A percentile compares a stretch with the other conserved stretches of the same genome.
These are phyloP conservation scores for Odonthalia washingtoniensis DNA, from an alignment of 31 red algal species.

Conservation along the genomic window DNA sequence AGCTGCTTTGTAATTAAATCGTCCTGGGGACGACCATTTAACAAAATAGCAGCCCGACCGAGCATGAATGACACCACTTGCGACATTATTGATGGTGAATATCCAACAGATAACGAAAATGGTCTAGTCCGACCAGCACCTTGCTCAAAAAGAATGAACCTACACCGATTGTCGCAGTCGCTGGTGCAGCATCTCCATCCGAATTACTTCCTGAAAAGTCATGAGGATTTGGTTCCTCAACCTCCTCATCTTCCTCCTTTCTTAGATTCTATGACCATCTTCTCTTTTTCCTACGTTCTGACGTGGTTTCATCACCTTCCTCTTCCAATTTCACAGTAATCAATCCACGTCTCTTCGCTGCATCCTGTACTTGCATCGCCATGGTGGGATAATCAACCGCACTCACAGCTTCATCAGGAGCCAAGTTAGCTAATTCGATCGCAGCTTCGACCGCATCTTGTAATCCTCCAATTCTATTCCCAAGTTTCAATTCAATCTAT, in stretches of 20 bases:
- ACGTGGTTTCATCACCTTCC: conserved; percentile 67
- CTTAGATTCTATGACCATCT: conserved; percentile 30
- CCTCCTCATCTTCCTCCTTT: conserved; percentile 25
- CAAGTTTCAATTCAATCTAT: conserved; percentile 68
- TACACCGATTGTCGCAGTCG: background rate
- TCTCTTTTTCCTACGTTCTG: conserved; percentile 41
- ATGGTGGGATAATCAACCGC: conserved; percentile 63
- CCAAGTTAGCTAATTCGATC: conserved; percentile 50
- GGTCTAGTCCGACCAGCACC: conserved; percentile 10
- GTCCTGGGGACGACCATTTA: background rate
- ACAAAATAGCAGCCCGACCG: background rate
- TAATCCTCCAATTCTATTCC: conserved; percentile 88
- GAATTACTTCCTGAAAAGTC: background rate
- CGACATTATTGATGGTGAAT: too few relatives aligned
- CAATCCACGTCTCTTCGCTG: conserved; percentile 49
- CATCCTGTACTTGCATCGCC: conserved; percentile 62
- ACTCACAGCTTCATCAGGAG: conserved; percentile 43
- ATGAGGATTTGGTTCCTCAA: conserved; percentile 32
- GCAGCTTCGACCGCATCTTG: conserved; percentile 73
- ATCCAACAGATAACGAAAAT: background rate
- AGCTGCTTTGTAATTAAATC: background rate
- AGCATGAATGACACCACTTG: background rate
- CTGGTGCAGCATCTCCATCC: background rate
- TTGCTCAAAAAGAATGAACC: background rate
- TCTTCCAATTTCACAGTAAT: conserved; percentile 62